These are phyloP conservation scores for Calonectria hawksworthii DNA, from an alignment of 2,329 filamentous ascomycete genomes.

Conservation along the genomic window DNA sequence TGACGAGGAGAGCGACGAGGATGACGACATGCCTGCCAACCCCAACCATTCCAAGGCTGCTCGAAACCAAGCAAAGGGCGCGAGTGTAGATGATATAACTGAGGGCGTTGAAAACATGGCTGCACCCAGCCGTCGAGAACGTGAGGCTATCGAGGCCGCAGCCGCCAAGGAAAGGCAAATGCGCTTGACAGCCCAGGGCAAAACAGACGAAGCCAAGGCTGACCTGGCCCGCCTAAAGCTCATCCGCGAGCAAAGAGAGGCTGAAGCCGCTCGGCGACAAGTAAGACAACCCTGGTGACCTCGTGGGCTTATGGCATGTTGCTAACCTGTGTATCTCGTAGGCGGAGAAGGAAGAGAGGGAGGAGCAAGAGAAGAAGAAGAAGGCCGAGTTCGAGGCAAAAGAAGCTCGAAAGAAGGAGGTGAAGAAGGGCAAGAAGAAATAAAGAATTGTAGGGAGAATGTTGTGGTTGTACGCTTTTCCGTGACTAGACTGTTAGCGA, in stretches of 20 bases:
- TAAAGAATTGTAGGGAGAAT: slow-evolving; percentile 35
- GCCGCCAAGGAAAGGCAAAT: slow-evolving; percentile 92
- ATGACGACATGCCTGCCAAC: slow-evolving; percentile 81
- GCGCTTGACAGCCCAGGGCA: slow-evolving; percentile 93
- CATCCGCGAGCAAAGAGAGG: slow-evolving; percentile 88
- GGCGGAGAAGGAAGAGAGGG: slow-evolving; percentile 72
- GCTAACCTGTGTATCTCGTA: slow-evolving; percentile 48
- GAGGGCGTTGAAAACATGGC: slow-evolving; percentile 69
- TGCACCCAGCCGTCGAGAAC: slow-evolving; percentile 66
- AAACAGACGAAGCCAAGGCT: slow-evolving; percentile 94
- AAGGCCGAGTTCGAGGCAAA: slow-evolving; percentile 66
- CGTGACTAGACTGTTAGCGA: slow-evolving; percentile 14
- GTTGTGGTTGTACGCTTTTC: slow-evolving; percentile 10
- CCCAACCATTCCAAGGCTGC: slow-evolving; percentile 90
- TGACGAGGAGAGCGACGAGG: slow-evolving; percentile 75
- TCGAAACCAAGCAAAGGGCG: slow-evolving; percentile 65
- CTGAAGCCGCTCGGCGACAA: slow-evolving; percentile 85
- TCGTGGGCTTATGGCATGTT: neutral
- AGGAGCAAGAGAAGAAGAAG: slow-evolving; percentile 64
- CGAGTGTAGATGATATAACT: slow-evolving; percentile 63
- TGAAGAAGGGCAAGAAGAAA: slow-evolving; percentile 67
- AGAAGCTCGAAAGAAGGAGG: slow-evolving; percentile 68
- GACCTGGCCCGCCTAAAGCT: slow-evolving; percentile 87
- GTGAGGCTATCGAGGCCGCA: slow-evolving; percentile 85
- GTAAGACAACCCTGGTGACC: slow-evolving; percentile 57